Base-by-base conservation (phyloP, 805 yeast species). In the Candida fluviatilis region DNA sequence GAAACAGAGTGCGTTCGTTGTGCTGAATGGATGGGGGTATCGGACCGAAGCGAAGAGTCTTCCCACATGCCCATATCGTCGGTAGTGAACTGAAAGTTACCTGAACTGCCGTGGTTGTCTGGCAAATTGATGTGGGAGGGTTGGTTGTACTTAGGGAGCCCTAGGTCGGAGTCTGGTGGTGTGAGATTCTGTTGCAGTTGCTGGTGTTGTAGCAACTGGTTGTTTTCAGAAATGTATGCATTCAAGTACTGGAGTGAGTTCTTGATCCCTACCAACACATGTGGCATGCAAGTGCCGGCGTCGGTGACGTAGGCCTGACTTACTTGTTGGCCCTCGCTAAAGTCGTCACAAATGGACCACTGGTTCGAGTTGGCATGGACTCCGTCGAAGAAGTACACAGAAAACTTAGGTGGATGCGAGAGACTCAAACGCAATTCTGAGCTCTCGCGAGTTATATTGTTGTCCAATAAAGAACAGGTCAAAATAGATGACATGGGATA, bases 301-400 rank as follows among this genome's bases (percentile, higher is more conserved):
- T 71, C 75, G 13, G 72, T 70, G 21, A 70, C 64, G 52, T 66
- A 78, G 0, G 93, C 91, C 41, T 71, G 73, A 38, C 77, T 78
- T 4, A 85, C 93, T 54, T 84, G 91, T 51, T 82, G 88, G 11
- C 86, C 90, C 50, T 84, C 93, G 41, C 87, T 80, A 48, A 85
- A 85, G 59, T 85, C 95, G 41, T 83, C 91, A 58, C 91, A 84
- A 18, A 83, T 80, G 1, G 85, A 80, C 90, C 90, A 82, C 49
- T 79, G 84, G 54, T 81, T 81, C 17, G 71, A 57, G 45, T 73
- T 67, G 28, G 72, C 66, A 44, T 71, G 70, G 36, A 71, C 70
- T 13, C 77, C 76, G 48, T 76, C 73, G 40, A 79, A 64, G 55
- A 84, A 84, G 50, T 80, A 82, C 1, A 85, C 93, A 1, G 90